Evolutionary conservation across 169 alveolate genomes (phyloP).

Genomic region (Toxoplasma gondii): DNA sequence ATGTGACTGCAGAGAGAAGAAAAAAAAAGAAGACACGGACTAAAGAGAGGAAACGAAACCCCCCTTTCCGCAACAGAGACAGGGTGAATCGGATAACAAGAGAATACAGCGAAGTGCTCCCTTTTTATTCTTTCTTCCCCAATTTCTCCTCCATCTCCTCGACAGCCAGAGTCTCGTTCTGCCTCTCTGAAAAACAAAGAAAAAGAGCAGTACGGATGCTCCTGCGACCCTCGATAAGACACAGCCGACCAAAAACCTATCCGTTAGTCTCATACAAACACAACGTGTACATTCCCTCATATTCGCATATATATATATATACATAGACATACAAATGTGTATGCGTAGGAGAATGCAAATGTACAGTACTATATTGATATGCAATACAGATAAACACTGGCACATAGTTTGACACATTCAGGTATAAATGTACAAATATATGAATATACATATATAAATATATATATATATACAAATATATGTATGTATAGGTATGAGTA

Average conservation of each 20-base stretch:
- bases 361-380: neutral
- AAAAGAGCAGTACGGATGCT: neutral
- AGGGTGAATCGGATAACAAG: too few relatives aligned
- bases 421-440: neutral
- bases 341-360: neutral
- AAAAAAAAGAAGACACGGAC: neutral
- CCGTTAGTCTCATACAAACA: too few relatives aligned
- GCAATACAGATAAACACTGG: neutral
- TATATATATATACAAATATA: neutral
- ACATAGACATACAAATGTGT: neutral
- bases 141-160: conserved; percentile 33
- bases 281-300: too few relatives aligned
- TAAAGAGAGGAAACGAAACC: neutral
- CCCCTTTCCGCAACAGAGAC: too few relatives aligned
- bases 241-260: too few relatives aligned
- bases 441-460: neutral
- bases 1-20: too few relatives aligned
- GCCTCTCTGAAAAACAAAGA: neutral
- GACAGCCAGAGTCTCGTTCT: conserved; percentile 21
- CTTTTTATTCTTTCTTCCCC: neutral
- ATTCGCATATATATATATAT: neutral
- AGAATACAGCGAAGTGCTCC: neutral
- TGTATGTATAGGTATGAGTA: neutral
- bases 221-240: too few relatives aligned
- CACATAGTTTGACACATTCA: neutral